phyloP scores from a whole-genome alignment of 2,329 filamentous ascomycete genomes.

The Aspergillus sp. region DNA sequence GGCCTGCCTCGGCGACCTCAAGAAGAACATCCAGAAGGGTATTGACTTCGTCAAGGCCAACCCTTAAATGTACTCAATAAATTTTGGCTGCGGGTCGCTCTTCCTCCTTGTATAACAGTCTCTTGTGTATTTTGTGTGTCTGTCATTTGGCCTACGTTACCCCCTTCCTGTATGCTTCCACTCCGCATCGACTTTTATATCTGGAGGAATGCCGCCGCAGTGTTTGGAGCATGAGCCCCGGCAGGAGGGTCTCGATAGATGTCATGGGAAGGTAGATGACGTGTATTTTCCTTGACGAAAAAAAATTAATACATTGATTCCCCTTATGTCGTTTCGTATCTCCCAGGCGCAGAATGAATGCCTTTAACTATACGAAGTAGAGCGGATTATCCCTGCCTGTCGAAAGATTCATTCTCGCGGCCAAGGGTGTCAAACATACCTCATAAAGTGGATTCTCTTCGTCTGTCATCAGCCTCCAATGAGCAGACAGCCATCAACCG shows the following conservation, averaged over 20 bases:
- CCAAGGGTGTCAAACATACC: too few relatives aligned
- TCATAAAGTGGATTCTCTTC: too few relatives aligned
- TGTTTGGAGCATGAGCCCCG: conserved; percentile 5
- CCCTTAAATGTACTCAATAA: conserved; percentile 37
- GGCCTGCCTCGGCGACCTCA: conserved; percentile 68
- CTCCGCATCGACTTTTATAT: conserved; percentile 21
- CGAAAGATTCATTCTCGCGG: too few relatives aligned
- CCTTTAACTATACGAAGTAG: too few relatives aligned
- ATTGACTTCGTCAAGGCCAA: conserved; percentile 64
- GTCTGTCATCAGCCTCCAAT: too few relatives aligned
- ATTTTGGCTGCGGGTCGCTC: conserved; percentile 14
- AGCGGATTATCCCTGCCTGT: too few relatives aligned
- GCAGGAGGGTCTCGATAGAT: conserved; percentile 1
- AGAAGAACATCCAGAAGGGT: conserved; percentile 85
- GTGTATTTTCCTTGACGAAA: conserved; percentile 9
- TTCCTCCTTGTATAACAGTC: conserved; percentile 30
- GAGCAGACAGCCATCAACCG: too few relatives aligned
- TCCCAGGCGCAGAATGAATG: too few relatives aligned
- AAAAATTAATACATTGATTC: conserved; percentile 6
- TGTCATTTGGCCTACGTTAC: conserved; percentile 16
- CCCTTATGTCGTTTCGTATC: not conserved
- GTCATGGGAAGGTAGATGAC: conserved; percentile 8
- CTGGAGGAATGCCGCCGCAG: conserved; percentile 22
- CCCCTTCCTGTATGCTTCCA: conserved; percentile 11
- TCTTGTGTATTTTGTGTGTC: conserved; percentile 9